Conservation (phyloP, 495 filamentous ascomycete genomes). For the Diplogelasinospora grovesii region DNA sequence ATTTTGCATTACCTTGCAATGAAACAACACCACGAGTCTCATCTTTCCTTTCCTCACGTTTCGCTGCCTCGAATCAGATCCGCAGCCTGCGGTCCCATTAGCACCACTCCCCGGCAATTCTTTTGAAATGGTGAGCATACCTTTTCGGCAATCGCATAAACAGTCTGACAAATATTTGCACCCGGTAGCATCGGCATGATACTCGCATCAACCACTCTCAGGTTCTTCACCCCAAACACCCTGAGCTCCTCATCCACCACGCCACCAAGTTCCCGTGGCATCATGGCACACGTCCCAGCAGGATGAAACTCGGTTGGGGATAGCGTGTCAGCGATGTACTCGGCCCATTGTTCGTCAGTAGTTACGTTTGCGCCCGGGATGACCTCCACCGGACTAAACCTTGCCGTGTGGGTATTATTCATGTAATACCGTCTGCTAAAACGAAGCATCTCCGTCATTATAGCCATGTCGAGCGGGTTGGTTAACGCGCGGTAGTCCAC, state of each 20-base stretch:
- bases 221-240: conserved; percentile 33
- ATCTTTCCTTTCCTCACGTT: too few species aligned
- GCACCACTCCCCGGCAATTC: too few species aligned
- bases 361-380: conserved; percentile 24
- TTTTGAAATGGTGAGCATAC: conserved; percentile 12
- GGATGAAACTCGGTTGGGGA: conserved; percentile 39
- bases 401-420: conserved; percentile 24
- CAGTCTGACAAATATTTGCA: conserved; percentile 37
- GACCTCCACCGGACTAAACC: conserved; percentile 19
- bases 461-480: conserved; percentile 41
- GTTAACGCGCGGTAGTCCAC: conserved; percentile 43
- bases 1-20: too few species aligned
- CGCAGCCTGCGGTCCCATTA: conserved; percentile 6
- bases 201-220: conserved; percentile 40
- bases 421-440: conserved; percentile 34
- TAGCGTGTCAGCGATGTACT: conserved; percentile 23
- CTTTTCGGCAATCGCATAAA: conserved; percentile 40
- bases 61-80: conserved; percentile 13
- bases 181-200: conserved; percentile 33
- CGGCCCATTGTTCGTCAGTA: conserved; percentile 25
- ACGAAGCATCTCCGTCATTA: conserved; percentile 37
- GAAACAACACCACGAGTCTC: too few species aligned
- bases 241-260: conserved; percentile 37
- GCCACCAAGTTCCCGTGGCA: conserved; percentile 49
- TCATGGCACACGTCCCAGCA: conserved; percentile 34